A percentile compares a stretch with the other conserved stretches of the same genome.
phyloP scores from a whole-genome alignment of 1,139 yeast genomes.

The Lodderomyces theae region DNA sequence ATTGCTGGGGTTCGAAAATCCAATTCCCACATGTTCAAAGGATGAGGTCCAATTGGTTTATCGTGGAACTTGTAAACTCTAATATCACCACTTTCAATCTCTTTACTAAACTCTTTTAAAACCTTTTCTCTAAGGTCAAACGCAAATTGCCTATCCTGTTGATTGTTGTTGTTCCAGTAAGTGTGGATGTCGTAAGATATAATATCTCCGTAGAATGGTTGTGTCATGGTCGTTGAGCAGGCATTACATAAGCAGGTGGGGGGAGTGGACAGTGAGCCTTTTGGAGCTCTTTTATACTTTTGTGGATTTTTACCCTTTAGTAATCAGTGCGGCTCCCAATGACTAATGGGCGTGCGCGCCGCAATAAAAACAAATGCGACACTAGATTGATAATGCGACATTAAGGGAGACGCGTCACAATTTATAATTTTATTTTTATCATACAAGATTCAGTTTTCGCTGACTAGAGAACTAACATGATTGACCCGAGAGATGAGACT shows the following conservation, averaged over 20 bases:
- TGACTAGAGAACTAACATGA: background rate
- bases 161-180: constrained; percentile 45
- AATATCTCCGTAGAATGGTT: constrained; percentile 29
- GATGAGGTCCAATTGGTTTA: constrained; percentile 58
- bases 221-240: background rate
- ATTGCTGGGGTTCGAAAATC: constrained; percentile 35
- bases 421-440: background rate
- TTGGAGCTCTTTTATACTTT: no score
- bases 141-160: constrained; percentile 35
- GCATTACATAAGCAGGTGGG: background rate
- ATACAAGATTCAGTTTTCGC: no score
- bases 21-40: constrained; percentile 44
- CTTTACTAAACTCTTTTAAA: constrained; percentile 41
- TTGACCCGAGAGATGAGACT: constrained; percentile 22
- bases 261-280: no score
- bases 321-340: background rate
- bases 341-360: no score
- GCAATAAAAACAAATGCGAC: no score
- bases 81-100: constrained; percentile 41
- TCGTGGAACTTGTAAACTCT: constrained; percentile 49
- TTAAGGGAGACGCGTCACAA: constrained; percentile 1
- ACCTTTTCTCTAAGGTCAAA: constrained; percentile 40
- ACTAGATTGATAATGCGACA: no score
- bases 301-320: background rate
- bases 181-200: constrained; percentile 53